Evolutionary conservation across 495 filamentous ascomycete species (phyloP).

Genomic region (Astrocystis sublimbata): DNA sequence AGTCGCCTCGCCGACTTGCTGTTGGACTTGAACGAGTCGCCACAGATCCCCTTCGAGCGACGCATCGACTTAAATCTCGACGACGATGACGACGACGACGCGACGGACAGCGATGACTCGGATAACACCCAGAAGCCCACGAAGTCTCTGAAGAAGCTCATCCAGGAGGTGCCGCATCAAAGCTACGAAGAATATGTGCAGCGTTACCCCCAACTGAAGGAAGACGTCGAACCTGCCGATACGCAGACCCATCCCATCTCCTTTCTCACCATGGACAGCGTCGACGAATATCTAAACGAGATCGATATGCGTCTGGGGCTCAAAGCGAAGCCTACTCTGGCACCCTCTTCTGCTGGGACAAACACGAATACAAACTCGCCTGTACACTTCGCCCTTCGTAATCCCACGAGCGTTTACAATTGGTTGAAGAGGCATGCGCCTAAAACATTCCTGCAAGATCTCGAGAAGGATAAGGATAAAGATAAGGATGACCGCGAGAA

Average conservation of each 20-base stretch:
- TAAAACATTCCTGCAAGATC: conserved; percentile 79
- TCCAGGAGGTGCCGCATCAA: conserved; percentile 44
- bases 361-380: conserved; percentile 34
- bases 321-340: conserved; percentile 41
- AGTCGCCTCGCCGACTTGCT: conserved; percentile 82
- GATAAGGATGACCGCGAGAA: conserved; percentile 44
- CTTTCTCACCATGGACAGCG: conserved; percentile 73
- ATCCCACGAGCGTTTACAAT: conserved; percentile 84
- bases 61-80: conserved; percentile 63
- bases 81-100: conserved; percentile 59
- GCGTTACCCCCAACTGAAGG: conserved; percentile 38
- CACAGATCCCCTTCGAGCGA: conserved; percentile 70
- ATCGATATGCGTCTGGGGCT: conserved; percentile 67
- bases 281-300: conserved; percentile 75
- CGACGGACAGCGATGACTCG: conserved; percentile 26
- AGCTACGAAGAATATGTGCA: conserved; percentile 41
- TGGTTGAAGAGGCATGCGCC: conserved; percentile 86
- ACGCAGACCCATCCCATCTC: conserved; percentile 43
- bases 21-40: conserved; percentile 79
- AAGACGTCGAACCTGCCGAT: conserved; percentile 45
- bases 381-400: conserved; percentile 64
- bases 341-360: conserved; percentile 48
- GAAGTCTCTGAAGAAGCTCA: conserved; percentile 42
- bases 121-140: conserved; percentile 32
- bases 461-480: conserved; percentile 65